Conservation (phyloP, 2,329 filamentous ascomycete genomes). For the Aspergillus sp. region DNA sequence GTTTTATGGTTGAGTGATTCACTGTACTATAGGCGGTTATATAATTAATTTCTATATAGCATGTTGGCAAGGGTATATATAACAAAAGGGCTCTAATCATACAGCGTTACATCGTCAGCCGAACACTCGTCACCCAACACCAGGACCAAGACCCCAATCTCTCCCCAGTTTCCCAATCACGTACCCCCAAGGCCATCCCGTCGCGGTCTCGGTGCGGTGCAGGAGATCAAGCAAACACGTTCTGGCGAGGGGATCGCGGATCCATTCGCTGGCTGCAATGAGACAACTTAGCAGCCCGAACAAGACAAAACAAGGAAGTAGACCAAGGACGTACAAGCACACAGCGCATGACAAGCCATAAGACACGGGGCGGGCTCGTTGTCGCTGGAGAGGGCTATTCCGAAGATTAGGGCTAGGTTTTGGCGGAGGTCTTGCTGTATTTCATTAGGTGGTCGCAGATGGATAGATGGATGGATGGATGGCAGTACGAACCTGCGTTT, state of each 20-base stretch:
- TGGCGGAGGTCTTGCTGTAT: conserved; percentile 15
- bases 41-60: no score
- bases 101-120: no score
- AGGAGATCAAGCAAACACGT: conserved; percentile 14
- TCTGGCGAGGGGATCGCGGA: conserved; percentile 19
- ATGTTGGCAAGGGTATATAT: no score
- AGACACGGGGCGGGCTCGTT: conserved; percentile 24
- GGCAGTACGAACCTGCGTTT: conserved; percentile 14
- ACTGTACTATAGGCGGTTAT: no score
- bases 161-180: conserved; percentile 10
- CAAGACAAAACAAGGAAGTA: not conserved
- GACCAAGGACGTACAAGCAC: conserved; percentile 18
- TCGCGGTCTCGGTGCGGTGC: conserved; percentile 13
- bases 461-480: no score
- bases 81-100: no score
- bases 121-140: no score
- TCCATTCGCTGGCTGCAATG: conserved; percentile 19
- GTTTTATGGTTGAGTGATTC: no score
- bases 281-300: not conserved
- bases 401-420: conserved; percentile 23
- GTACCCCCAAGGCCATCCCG: conserved; percentile 16
- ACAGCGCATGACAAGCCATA: conserved; percentile 25
- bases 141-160: conserved; percentile 11
- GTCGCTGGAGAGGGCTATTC: conserved; percentile 24
- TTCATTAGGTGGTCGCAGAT: not conserved